Percentiles rank a stretch among this genome's conserved stretches.
phyloP scores from a whole-genome alignment of 345 rosid species.

The Rhodomyrtus tomentosa region DNA sequence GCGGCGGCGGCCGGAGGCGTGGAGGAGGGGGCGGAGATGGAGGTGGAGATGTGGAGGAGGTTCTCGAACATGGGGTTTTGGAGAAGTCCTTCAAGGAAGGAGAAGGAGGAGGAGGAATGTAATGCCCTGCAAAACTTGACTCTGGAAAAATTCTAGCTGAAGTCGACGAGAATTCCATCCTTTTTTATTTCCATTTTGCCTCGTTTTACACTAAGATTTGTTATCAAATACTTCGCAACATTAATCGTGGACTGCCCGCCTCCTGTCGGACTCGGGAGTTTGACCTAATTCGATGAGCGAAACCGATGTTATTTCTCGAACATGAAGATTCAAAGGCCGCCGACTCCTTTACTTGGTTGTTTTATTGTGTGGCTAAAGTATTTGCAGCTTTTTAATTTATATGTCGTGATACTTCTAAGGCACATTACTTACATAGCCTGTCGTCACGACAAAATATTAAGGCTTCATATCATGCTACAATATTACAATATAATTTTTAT shows the following conservation, averaged over 20 bases:
- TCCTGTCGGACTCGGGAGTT: not conserved
- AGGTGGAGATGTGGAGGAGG: conserved; percentile 36
- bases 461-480: not conserved
- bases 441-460: rapidly evolving
- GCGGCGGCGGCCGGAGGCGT: not conserved
- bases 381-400: not conserved
- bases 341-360: not conserved
- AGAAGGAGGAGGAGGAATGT: conserved; percentile 1
- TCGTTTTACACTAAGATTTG: not conserved
- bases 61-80: conserved; percentile 28
- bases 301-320: not conserved
- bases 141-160: not conserved
- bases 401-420: not conserved
- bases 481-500: not conserved
- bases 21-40: conserved; percentile 12
- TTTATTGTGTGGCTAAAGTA: no score
- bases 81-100: conserved; percentile 35
- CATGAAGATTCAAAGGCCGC: not conserved
- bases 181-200: not conserved
- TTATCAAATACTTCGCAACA: no score
- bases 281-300: not conserved
- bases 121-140: not conserved
- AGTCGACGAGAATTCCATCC: not conserved
- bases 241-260: not conserved
- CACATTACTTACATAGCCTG: not conserved